These are phyloP conservation scores for Setaria italica DNA, from an alignment of 202 grass and related monocot species.

Conservation along the genomic window DNA sequence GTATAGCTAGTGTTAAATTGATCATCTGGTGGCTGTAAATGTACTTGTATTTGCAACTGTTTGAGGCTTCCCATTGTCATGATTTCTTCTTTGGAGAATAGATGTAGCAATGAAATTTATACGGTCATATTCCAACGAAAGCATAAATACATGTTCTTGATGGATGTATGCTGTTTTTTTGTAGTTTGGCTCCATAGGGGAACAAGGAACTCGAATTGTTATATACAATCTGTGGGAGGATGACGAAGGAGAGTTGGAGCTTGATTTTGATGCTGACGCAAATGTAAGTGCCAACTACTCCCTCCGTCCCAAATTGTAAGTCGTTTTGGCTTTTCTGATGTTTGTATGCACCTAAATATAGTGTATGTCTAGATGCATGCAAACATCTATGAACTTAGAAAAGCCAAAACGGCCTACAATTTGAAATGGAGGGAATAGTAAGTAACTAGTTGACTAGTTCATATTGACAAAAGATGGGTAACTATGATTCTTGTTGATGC, in stretches of 20 bases:
- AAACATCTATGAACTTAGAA: too few species aligned
- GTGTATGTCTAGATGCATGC: too few species aligned
- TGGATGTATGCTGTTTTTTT: conserved; percentile 2
- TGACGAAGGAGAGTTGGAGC: conserved; percentile 69
- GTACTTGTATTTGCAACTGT: conserved; percentile 3
- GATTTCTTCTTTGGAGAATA: conserved; percentile 17
- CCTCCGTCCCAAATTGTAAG: too few species aligned
- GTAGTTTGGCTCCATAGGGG: conserved; percentile 66
- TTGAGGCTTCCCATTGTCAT: background rate
- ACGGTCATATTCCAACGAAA: background rate
- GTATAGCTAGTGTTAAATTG: conserved; percentile 41
- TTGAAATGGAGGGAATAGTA: background rate
- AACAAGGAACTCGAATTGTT: conserved; percentile 76
- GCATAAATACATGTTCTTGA: conserved; percentile 14
- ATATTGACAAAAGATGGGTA: background rate
- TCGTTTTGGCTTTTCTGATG: too few species aligned
- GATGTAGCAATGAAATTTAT: background rate
- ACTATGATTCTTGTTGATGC: conserved; percentile 35
- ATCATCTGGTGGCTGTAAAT: conserved; percentile 27
- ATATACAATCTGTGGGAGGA: conserved; percentile 88
- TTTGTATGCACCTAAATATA: too few species aligned
- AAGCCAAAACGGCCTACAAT: too few species aligned
- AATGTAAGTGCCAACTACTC: conserved; percentile 46
- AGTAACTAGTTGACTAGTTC: conserved; percentile 21
- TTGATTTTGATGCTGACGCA: conserved; percentile 70